Evolutionary conservation across 371 early-diverging fungal genomes (phyloP).

Genomic region (Apophysomyces ossiformis): DNA sequence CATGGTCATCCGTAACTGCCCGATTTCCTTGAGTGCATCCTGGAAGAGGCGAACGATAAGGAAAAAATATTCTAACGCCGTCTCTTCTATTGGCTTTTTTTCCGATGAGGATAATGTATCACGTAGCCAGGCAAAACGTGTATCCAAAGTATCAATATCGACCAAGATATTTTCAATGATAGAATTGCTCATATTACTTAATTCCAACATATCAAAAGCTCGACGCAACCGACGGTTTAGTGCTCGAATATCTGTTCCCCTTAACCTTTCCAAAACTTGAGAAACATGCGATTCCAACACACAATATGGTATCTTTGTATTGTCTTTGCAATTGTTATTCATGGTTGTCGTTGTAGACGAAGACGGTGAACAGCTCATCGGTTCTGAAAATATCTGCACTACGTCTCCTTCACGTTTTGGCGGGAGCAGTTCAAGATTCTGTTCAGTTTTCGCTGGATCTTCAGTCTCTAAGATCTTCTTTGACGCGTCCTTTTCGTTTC

Average conservation of each 20-base stretch:
- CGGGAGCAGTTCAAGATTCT: neutral
- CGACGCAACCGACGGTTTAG: conserved; percentile 62
- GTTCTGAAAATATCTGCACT: neutral
- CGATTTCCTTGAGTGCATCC: conserved; percentile 66
- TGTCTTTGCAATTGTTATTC: conserved; percentile 7
- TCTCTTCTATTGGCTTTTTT: conserved; percentile 27
- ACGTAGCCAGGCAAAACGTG: conserved; percentile 61
- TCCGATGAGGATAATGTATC: conserved; percentile 20
- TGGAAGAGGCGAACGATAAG: conserved; percentile 64
- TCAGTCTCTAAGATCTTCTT: conserved; percentile 1
- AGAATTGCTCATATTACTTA: conserved; percentile 75
- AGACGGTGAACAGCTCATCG: conserved; percentile 7
- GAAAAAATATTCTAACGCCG: conserved; percentile 53
- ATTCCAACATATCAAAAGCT: conserved; percentile 73
- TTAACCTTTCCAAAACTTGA: conserved; percentile 45
- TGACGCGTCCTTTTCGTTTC: neutral
- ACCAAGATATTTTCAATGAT: conserved; percentile 70
- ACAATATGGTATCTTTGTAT: conserved; percentile 17
- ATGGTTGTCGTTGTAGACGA: conserved; percentile 22
- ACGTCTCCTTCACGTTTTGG: neutral
- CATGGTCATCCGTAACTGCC: conserved; percentile 64
- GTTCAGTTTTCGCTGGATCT: neutral
- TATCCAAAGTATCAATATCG: conserved; percentile 59
- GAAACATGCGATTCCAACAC: conserved; percentile 25
- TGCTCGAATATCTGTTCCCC: conserved; percentile 63